These are phyloP conservation scores for Lodderomyces pseudojiufengensis DNA, from an alignment of 1,139 yeast genomes.

Conservation along the genomic window DNA sequence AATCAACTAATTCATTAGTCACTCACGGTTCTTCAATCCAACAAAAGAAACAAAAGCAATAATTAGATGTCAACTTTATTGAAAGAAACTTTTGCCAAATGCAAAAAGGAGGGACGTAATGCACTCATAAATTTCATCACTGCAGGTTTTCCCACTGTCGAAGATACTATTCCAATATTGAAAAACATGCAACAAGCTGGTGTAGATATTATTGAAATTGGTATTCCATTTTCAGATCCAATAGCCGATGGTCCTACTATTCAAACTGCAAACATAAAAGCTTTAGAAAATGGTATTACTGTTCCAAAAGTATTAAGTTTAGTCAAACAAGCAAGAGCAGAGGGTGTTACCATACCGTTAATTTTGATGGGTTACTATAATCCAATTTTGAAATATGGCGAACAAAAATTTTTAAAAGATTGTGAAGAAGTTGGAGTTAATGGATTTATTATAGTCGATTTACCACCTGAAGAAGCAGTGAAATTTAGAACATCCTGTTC, in stretches of 20 bases:
- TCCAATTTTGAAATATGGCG: constrained; percentile 89
- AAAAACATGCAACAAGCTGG: constrained; percentile 93
- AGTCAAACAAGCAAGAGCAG: constrained; percentile 68
- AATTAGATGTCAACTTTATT: constrained; percentile 57
- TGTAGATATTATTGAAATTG: constrained; percentile 89
- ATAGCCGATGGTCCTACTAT: constrained; percentile 98
- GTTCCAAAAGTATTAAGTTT: constrained; percentile 65
- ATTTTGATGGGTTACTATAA: constrained; percentile 97
- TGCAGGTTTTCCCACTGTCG: constrained; percentile 88
- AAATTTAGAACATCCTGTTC: constrained; percentile 74
- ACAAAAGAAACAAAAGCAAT: too few relatives aligned
- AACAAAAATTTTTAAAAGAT: constrained; percentile 71
- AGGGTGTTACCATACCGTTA: constrained; percentile 85
- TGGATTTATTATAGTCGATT: constrained; percentile 90
- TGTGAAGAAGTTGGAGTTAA: constrained; percentile 87
- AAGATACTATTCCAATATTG: constrained; percentile 82
- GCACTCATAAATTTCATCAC: constrained; percentile 92
- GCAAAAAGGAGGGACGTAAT: constrained; percentile 72
- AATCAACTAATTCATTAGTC: too few relatives aligned
- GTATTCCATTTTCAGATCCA: constrained; percentile 98
- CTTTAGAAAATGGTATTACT: constrained; percentile 79
- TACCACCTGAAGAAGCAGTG: constrained; percentile 97
- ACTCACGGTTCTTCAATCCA: too few relatives aligned
- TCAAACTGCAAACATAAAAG: constrained; percentile 76
- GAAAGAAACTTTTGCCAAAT: constrained; percentile 67